Evolutionary conservation across 495 filamentous ascomycete genomes (phyloP).

Genomic region (Neurospora sp.): DNA sequence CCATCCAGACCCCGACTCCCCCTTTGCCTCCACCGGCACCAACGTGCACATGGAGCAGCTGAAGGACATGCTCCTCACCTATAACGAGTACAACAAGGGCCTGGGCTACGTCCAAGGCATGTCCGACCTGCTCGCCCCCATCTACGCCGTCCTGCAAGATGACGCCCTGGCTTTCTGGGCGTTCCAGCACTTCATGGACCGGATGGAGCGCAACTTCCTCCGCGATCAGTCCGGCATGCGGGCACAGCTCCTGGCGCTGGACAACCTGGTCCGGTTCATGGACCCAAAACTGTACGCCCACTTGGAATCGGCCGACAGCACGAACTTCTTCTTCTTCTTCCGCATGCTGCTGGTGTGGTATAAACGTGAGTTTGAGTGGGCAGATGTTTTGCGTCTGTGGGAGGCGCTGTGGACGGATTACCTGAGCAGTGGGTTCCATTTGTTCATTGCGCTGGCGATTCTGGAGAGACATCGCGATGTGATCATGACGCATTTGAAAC

Average conservation of each 20-base stretch:
- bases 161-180: slow-evolving; percentile 79
- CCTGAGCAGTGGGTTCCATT: slow-evolving; percentile 75
- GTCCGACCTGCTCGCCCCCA: slow-evolving; percentile 90
- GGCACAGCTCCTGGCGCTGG: slow-evolving; percentile 75
- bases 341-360: slow-evolving; percentile 98
- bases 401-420: slow-evolving; percentile 94
- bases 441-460: slow-evolving; percentile 89
- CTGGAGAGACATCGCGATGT: slow-evolving; percentile 91
- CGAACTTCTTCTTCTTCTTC: slow-evolving; percentile 99
- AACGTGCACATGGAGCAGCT: slow-evolving; percentile 97
- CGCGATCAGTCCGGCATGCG: slow-evolving; percentile 95
- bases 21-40: slow-evolving; percentile 81
- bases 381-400: slow-evolving; percentile 80
- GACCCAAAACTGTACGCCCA: slow-evolving; percentile 90
- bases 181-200: slow-evolving; percentile 91
- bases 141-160: slow-evolving; percentile 35
- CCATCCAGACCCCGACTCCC: slow-evolving; percentile 95
- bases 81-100: slow-evolving; percentile 91
- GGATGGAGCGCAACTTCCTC: slow-evolving; percentile 97
- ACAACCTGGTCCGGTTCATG: slow-evolving; percentile 92
- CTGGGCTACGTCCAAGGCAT: slow-evolving; percentile 97
- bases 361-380: slow-evolving; percentile 91
- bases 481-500: slow-evolving; percentile 87
- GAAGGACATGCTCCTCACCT: slow-evolving; percentile 98
- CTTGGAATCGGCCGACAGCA: slow-evolving; percentile 78